A percentile compares a stretch with the other conserved stretches of the same genome.
These are phyloP conservation scores for Metschnikowia baotianmanensis DNA, from an alignment of 805 yeast species.

Conservation along the genomic window DNA sequence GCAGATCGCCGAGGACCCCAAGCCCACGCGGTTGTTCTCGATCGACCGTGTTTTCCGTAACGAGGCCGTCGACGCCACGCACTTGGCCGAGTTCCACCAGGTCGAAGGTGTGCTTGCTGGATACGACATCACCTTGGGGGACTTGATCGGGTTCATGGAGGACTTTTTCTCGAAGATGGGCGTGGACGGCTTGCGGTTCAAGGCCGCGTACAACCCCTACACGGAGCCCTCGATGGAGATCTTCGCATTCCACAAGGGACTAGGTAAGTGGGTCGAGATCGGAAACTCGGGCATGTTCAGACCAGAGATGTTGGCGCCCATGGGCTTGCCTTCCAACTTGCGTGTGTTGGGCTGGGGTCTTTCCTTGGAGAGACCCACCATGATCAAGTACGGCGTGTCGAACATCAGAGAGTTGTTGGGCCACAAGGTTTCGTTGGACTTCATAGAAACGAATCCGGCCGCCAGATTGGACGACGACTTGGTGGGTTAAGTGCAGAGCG, in stretches of 20 bases:
- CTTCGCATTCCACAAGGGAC: constrained; percentile 92
- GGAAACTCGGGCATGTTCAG: constrained; percentile 99
- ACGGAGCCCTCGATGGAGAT: constrained; percentile 99
- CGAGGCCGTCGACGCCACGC: constrained; percentile 99
- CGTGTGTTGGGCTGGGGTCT: constrained; percentile 98
- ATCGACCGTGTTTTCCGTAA: constrained; percentile 99
- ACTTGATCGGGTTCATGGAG: constrained; percentile 97
- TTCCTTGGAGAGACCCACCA: constrained; percentile 96
- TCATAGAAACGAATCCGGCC: constrained; percentile 94
- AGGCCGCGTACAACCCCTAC: constrained; percentile 98
- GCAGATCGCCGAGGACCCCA: constrained; percentile 81
- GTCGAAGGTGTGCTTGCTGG: constrained; percentile 99
- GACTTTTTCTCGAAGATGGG: constrained; percentile 97
- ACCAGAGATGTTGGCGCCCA: constrained; percentile 97
- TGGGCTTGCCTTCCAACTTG: constrained; percentile 95
- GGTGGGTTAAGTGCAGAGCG: constrained; percentile 19
- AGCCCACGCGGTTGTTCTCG: constrained; percentile 87
- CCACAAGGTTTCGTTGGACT: constrained; percentile 92
- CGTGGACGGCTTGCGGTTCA: constrained; percentile 90
- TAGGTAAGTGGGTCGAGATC: constrained; percentile 97
- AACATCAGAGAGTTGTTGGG: constrained; percentile 96
- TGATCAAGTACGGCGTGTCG: constrained; percentile 95
- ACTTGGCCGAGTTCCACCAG: constrained; percentile 98
- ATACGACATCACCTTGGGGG: constrained; percentile 91
- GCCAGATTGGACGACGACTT: constrained; percentile 79